A percentile compares a stretch with the other conserved stretches of the same genome.
phyloP scores from a whole-genome alignment of 306 rosid genomes.

The Cucumis hystrix region DNA sequence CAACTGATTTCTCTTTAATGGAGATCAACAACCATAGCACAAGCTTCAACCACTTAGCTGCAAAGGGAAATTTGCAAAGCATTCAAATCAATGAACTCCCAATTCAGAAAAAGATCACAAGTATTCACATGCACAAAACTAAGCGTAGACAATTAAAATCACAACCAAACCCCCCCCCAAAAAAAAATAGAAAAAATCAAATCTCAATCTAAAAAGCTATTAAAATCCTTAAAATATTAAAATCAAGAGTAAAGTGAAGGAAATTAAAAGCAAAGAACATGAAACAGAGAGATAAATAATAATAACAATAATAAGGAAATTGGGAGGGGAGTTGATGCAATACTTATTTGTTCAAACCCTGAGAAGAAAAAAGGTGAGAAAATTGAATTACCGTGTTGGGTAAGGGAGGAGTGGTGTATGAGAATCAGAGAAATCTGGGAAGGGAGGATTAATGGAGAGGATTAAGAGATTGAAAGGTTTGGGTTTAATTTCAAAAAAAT shows the following conservation, averaged over 20 bases:
- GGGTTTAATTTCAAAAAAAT: neutral
- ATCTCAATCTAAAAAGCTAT: neutral
- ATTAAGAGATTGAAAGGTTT: neutral
- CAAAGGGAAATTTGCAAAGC: neutral
- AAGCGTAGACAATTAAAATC: neutral
- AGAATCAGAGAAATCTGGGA: neutral
- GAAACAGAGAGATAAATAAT: neutral
- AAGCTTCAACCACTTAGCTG: constrained; percentile 2
- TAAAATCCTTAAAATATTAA: neutral
- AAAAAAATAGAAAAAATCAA: neutral
- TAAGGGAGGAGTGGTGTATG: neutral
- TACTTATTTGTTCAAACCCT: neutral
- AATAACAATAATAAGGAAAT: neutral
- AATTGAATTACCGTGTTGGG: constrained; percentile 1
- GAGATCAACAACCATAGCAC: neutral
- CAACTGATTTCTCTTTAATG: constrained; percentile 3
- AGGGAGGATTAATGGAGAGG: neutral
- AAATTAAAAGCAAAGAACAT: neutral
- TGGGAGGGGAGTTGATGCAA: neutral
- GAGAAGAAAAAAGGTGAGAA: neutral
- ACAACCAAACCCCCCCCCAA: neutral
- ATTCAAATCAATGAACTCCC: neutral
- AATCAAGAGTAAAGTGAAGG: neutral
- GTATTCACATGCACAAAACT: neutral
- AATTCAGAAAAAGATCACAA: neutral